Evolutionary conservation across 441 rosid genomes (phyloP).

Genomic region (Populus hybrid): DNA sequence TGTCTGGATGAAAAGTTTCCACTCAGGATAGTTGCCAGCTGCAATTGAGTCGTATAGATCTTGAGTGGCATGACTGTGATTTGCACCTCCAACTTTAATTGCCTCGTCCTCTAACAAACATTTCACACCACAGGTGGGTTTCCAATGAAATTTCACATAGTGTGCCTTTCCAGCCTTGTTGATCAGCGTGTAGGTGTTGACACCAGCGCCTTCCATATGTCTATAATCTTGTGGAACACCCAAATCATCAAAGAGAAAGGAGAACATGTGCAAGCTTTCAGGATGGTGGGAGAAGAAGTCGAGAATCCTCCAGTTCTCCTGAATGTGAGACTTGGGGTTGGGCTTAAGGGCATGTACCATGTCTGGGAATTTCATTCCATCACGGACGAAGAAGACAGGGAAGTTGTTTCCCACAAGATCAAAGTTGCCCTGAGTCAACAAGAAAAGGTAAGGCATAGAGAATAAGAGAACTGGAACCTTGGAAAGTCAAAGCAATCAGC

Average conservation of each 20-base stretch:
- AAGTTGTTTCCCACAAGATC: slow-evolving; percentile 98
- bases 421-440: slow-evolving; percentile 72
- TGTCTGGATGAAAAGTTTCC: slow-evolving; percentile 81
- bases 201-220: slow-evolving; percentile 95
- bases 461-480: not conserved
- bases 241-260: slow-evolving; percentile 86
- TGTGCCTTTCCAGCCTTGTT: slow-evolving; percentile 83
- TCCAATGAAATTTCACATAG: slow-evolving; percentile 95
- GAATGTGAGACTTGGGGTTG: slow-evolving; percentile 93
- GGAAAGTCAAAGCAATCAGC: not conserved
- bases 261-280: slow-evolving; percentile 88
- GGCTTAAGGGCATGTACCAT: slow-evolving; percentile 93
- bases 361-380: slow-evolving; percentile 97
- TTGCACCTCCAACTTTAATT: slow-evolving; percentile 82
- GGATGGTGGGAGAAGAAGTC: slow-evolving; percentile 97
- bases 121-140: slow-evolving; percentile 87
- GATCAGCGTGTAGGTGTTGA: slow-evolving; percentile 79
- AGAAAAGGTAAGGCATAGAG: not conserved
- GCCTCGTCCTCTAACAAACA: slow-evolving; percentile 87
- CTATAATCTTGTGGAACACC: slow-evolving; percentile 95
- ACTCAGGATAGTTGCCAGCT: slow-evolving; percentile 88
- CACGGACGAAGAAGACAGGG: slow-evolving; percentile 95
- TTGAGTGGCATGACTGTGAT: slow-evolving; percentile 96
- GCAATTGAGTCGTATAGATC: slow-evolving; percentile 90
- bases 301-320: slow-evolving; percentile 92